Base-by-base conservation (phyloP, 768 basidiomycete genomes). In the Aureoboletus auriporus region DNA sequence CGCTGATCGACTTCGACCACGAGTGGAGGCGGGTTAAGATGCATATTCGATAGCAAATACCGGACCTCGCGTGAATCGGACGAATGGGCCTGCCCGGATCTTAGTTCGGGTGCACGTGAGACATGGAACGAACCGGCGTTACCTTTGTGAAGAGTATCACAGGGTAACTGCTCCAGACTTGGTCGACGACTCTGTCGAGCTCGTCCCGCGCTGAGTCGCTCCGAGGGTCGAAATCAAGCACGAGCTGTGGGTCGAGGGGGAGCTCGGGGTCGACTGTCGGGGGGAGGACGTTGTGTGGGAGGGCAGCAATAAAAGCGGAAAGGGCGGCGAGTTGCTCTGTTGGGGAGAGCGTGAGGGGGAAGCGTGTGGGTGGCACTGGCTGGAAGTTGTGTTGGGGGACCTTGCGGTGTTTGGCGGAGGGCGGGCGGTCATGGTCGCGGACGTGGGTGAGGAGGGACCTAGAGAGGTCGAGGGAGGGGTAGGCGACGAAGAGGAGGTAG, bases 141-240 rank as follows among this genome's bases (percentile, higher is more conserved):
- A 81, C 89, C 75, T 88, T 86, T 36, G 83, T 76, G 58, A 85
- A 89, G 13, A 91, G 68, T 50, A 90, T 77, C 33, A 91, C 81
- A 0, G 89, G 89, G 56, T 86, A 82, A 33, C 77, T 74, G 4
- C 74, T 56, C 89, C 89, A 91, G 1, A 86, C 79, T 28, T 87
- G 81, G 1, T 74, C 67, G 7, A 83, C 76, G 62, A 90, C 71
- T 1, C 71, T 69, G 30, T 67, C 62, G 29, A 90, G 69, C 63
- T 90, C 87, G 30, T 80, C 76, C 16, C 61, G 56, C 1, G 87
- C 86, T 12, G 76, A 74, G 3, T 77, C 68, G 37, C 78, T 71
- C n/a, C 82, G 78, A 0, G 86, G 85, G 61, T 92, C 88, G 62
- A 92, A 93, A 58, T 88, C 89, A 36, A 93, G 75, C 5, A 93